Percentiles rank a stretch among this genome's conserved stretches.
Evolutionary conservation across 164 flowering plant genomes (phyloP).

Genomic region (Santalum album): DNA sequence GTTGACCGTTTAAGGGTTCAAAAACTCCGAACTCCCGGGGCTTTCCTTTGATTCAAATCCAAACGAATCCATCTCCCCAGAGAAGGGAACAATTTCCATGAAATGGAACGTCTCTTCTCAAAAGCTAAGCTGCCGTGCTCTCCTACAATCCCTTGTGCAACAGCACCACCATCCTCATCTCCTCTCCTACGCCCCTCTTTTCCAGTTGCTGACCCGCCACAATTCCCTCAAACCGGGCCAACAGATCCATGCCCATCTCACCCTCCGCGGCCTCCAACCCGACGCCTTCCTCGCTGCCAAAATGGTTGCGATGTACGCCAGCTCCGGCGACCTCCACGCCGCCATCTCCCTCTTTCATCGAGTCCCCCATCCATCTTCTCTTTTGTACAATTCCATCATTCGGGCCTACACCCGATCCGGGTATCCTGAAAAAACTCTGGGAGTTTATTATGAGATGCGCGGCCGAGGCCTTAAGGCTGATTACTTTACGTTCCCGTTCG

Average conservation of each 20-base stretch:
- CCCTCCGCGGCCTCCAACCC: slow-evolving; percentile 33
- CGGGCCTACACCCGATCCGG: slow-evolving; percentile 30
- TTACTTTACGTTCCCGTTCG: slow-evolving; percentile 47
- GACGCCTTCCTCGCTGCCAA: slow-evolving; percentile 34
- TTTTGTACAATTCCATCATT: slow-evolving; percentile 39
- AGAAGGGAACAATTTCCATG: too few species aligned
- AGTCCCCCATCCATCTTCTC: slow-evolving; percentile 15
- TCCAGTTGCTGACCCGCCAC: slow-evolving; percentile 33
- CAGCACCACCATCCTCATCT: slow-evolving; percentile 7
- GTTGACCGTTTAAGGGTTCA: too few species aligned
- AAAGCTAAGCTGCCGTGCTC: slow-evolving; percentile 1
- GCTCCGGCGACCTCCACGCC: slow-evolving; percentile 32
- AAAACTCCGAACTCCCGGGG: too few species aligned
- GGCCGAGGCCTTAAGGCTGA: slow-evolving; percentile 21
- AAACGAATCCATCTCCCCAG: too few species aligned
- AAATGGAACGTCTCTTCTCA: too few species aligned
- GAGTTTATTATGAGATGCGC: slow-evolving; percentile 20
- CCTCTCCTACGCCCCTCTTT: slow-evolving; percentile 25
- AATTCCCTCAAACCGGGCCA: slow-evolving; percentile 31
- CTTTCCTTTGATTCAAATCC: too few species aligned
- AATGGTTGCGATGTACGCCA: slow-evolving; percentile 56
- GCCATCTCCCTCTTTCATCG: slow-evolving; percentile 20
- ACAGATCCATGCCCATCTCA: slow-evolving; percentile 42
- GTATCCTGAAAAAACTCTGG: slow-evolving; percentile 11
- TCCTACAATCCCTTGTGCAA: slow-evolving; percentile 15